Conservation (phyloP, 225 moss, liverwort and hornwort species). For the Marchantia paleacea region DNA sequence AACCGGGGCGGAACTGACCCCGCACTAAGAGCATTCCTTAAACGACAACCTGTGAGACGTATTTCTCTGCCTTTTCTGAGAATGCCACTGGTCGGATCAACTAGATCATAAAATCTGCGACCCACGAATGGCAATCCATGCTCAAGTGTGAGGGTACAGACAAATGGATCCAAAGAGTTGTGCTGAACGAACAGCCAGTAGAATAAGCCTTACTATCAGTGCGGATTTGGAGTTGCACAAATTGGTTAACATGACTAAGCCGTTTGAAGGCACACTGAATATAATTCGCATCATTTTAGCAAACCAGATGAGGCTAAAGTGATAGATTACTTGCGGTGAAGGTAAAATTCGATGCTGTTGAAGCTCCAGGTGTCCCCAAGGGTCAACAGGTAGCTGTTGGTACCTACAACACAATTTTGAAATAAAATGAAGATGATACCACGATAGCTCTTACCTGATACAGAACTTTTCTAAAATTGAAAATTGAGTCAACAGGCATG, state of each 20-base stretch:
- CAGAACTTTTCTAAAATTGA: neutral
- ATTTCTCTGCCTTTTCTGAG: conserved; percentile 44
- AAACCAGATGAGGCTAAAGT: neutral
- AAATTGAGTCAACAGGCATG: too few species aligned
- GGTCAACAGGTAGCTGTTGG: conserved; percentile 45
- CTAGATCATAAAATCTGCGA: conserved; percentile 50
- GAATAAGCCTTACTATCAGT: too few species aligned
- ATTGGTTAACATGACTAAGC: too few species aligned
- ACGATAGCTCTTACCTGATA: neutral
- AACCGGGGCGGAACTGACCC: conserved; percentile 37
- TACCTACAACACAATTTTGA: conserved; percentile 27
- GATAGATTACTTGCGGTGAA: conserved; percentile 49
- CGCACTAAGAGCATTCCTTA: conserved; percentile 36
- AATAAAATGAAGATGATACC: neutral
- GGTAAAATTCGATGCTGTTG: conserved; percentile 51
- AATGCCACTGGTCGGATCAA: conserved; percentile 32
- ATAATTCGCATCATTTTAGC: too few species aligned
- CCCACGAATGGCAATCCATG: neutral
- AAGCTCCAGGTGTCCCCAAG: conserved; percentile 57
- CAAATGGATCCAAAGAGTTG: neutral
- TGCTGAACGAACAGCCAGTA: neutral
- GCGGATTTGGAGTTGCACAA: too few species aligned
- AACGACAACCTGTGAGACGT: conserved; percentile 50
- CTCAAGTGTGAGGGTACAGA: neutral
- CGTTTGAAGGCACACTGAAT: too few species aligned